These are phyloP conservation scores for Kodamaea kakaduensis DNA, from an alignment of 805 yeast species.

Conservation along the genomic window DNA sequence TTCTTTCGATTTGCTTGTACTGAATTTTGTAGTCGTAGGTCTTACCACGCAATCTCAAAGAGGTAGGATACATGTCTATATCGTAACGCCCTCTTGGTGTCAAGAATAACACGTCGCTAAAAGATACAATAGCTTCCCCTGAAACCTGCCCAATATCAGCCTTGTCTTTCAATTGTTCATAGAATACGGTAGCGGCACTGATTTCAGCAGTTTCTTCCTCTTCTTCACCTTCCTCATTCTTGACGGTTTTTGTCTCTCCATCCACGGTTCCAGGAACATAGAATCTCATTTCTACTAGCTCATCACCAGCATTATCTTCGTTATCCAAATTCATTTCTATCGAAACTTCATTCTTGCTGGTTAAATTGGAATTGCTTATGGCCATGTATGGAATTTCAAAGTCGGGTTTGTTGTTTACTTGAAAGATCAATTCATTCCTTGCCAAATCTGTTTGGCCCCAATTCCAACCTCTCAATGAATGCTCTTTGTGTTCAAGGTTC, in stretches of 20 bases:
- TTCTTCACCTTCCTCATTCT: slow-evolving; percentile 23
- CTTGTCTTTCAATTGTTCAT: slow-evolving; percentile 84
- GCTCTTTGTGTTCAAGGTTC: slow-evolving; percentile 79
- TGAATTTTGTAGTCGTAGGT: slow-evolving; percentile 96
- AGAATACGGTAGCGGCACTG: slow-evolving; percentile 78
- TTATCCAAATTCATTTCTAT: slow-evolving; percentile 70
- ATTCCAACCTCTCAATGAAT: slow-evolving; percentile 96
- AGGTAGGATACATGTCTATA: slow-evolving; percentile 84
- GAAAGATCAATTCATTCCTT: slow-evolving; percentile 83
- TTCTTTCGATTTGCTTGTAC: slow-evolving; percentile 82
- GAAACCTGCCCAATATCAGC: slow-evolving; percentile 94
- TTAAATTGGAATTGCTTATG: slow-evolving; percentile 80
- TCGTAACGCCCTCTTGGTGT: slow-evolving; percentile 99
- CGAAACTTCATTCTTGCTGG: slow-evolving; percentile 91
- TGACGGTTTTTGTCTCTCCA: slow-evolving; percentile 35
- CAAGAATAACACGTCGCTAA: slow-evolving; percentile 83
- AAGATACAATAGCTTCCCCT: slow-evolving; percentile 92
- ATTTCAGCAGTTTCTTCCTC: slow-evolving; percentile 35
- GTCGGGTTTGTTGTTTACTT: slow-evolving; percentile 80
- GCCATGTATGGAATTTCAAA: slow-evolving; percentile 85
- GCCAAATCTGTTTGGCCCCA: slow-evolving; percentile 97
- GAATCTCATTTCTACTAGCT: slow-evolving; percentile 89
- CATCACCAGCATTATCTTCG: slow-evolving; percentile 82
- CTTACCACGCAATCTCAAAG: slow-evolving; percentile 91
- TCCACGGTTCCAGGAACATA: slow-evolving; percentile 85